Base-by-base conservation (phyloP, 2,329 filamentous ascomycete species). In the Venturia oleaginea region DNA sequence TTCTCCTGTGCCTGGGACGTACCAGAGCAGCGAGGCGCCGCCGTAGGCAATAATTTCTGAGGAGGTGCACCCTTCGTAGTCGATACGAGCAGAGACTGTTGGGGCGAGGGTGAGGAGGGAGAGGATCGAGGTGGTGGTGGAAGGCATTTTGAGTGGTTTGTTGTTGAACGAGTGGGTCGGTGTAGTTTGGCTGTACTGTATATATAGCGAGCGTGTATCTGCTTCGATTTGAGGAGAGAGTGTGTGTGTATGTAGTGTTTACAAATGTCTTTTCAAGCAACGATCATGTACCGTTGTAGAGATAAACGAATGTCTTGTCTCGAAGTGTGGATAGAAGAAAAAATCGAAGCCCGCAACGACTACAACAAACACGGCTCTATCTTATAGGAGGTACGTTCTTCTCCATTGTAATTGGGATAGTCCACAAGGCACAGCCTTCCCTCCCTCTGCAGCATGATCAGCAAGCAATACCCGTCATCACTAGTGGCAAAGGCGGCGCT, bases 1-100 rank as follows among this genome's bases (percentile, higher is more conserved):
- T 76, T 88, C 85, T 71, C 85, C 84, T 22, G 81, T 84, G 68
- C 76, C 84, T 1, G 85, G 85, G 63, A 86, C 81, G 73, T 84
- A 88, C 78, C 79, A 88, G 69, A 85, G 73, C 59, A 80, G 66
- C 64, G 78, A 81, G 54, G 78, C 78, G 68, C 79, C 81, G 66
- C 74, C 72, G 59, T 71, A 69, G 30, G 70, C 71, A 63, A 74
- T 68, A 62, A 71, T 71, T 13, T 43, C 59, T 64, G 73, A 73
- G 46, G 72, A 73, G 66, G 82, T 83, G 70, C 83, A 77, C 70
- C 76, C 76, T 15, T 64, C 65, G 51, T 77, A 69, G 67, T 78
- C 74, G 66, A 76, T 77, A 48, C 70, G 70, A 48, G 76, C 75
- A 60, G 72, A 65, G 55, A 69, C 17, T 27, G 71, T 63, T 59